A percentile compares a stretch with the other conserved stretches of the same genome.
Evolutionary conservation across 2,329 filamentous ascomycete species (phyloP).

Genomic region (Alternaria sp.): DNA sequence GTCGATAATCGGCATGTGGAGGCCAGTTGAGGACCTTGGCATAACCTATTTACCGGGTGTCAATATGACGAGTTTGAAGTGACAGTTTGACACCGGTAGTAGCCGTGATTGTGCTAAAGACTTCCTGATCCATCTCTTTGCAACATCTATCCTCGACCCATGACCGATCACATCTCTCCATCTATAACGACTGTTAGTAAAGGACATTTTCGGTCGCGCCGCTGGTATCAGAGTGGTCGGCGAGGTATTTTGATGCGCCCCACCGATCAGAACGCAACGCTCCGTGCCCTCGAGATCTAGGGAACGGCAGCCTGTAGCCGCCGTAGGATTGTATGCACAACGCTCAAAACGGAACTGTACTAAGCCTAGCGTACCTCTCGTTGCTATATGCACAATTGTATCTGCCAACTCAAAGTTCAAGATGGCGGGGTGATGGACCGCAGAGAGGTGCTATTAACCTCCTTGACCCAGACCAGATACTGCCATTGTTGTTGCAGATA

Average conservation of each 20-base stretch:
- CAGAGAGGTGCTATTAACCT: neutral
- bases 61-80: neutral
- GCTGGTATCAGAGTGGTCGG: conserved; percentile 8
- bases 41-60: neutral
- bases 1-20: neutral
- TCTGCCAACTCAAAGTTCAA: neutral
- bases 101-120: neutral
- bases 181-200: conserved; percentile 1
- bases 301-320: conserved; percentile 11
- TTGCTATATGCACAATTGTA: neutral
- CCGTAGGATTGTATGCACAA: conserved; percentile 8
- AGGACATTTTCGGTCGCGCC: neutral
- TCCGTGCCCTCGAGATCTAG: conserved; percentile 9
- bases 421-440: conserved; percentile 1
- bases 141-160: neutral
- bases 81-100: conserved; percentile 2
- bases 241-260: conserved; percentile 6
- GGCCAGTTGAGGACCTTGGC: neutral
- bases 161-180: neutral
- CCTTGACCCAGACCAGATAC: conserved; percentile 1
- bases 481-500: conserved; percentile 9
- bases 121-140: neutral
- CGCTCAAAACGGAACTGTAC: conserved; percentile 15
- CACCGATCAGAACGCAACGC: conserved; percentile 7
- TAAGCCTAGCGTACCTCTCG: conserved; percentile 10